Evolutionary conservation across 768 basidiomycete species (phyloP), one percentile per base, ranked within the genome.

Genomic region (Agaricus sinodeliciosus): DNA sequence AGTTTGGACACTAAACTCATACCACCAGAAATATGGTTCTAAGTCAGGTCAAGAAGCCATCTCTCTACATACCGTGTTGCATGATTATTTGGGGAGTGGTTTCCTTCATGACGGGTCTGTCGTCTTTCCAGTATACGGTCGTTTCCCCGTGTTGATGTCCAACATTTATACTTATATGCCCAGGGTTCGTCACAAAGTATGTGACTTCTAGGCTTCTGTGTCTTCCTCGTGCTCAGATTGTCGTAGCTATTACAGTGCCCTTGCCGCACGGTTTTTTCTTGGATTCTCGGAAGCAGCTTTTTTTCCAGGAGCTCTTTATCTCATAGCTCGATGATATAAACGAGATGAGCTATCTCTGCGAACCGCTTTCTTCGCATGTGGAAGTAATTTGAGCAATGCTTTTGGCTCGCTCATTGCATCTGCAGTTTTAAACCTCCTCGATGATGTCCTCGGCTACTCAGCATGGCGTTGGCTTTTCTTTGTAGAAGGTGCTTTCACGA

Each of bases 391-490:
- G 48, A 82, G 81, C 49, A 93, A 91, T 70, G 90, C 88, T 0
- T 90, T 91, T 62, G 88, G 90, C 3, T 75, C 87, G 1, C 69
- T 92, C 9, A 78, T 92, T 47, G 87, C 89, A 8, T 85, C 87
- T 27, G 84, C 79, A 1, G 85, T 92, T 48, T 75, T 92, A 16
- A 73, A 79, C 57, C 69, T 70, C 9, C 88, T 91, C 84, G 77
- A 89, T 36, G 85, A 82, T 5, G 74, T 73, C 48, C 69, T 81
- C 13, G 89, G 88, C 0, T 71, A 78, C 52, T 73, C 84, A 8
- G 85, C 84, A 0, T 93, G 90, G 90, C 72, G 84, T 59, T 90
- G 85, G 85, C 71, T 88, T 12, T 87, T 88, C 69, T 85, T 74
- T 59, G 72, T 85, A 34, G 85, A 85, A 66, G 84, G 85, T 26